Conservation (phyloP, 768 basidiomycete genomes). For the Amanita jacksonii region DNA sequence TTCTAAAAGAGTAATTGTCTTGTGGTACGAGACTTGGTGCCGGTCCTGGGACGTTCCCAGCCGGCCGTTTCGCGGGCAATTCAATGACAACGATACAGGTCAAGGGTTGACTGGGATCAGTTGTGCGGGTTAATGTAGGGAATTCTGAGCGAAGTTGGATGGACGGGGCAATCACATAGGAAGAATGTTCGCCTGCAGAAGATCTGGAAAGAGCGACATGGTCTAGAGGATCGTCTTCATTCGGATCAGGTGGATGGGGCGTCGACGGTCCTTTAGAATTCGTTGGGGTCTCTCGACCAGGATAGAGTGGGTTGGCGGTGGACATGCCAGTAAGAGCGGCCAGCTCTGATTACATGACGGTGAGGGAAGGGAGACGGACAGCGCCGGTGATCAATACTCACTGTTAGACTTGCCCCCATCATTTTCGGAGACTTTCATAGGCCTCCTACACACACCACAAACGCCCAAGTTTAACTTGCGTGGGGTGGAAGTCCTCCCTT, state of each 20-base stretch:
- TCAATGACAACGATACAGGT: slow-evolving; percentile 94
- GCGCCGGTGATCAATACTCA: slow-evolving; percentile 31
- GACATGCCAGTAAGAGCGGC: slow-evolving; percentile 91
- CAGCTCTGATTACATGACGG: slow-evolving; percentile 59
- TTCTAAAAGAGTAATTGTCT: slow-evolving; percentile 29
- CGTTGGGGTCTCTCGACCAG: slow-evolving; percentile 58
- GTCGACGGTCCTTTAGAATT: slow-evolving; percentile 26
- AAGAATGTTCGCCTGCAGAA: slow-evolving; percentile 34
- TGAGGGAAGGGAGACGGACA: slow-evolving; percentile 1
- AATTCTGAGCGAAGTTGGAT: slow-evolving; percentile 95
- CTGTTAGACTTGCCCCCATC: slow-evolving; percentile 86
- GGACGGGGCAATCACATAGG: slow-evolving; percentile 82
- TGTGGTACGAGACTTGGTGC: slow-evolving; percentile 45
- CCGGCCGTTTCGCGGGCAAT: slow-evolving; percentile 66
- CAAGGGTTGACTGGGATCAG: slow-evolving; percentile 67
- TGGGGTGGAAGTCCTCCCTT: slow-evolving; percentile 43
- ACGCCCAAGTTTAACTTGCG: slow-evolving; percentile 82
- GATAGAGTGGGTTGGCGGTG: slow-evolving; percentile 40
- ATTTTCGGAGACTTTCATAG: slow-evolving; percentile 92
- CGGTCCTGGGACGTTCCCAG: slow-evolving; percentile 43
- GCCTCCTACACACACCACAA: slow-evolving; percentile 92
- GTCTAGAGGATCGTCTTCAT: slow-evolving; percentile 82
- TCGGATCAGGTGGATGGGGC: slow-evolving; percentile 50
- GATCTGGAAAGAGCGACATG: slow-evolving; percentile 41
- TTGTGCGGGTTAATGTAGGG: slow-evolving; percentile 63